Conservation (phyloP, 1,284 basidiomycete genomes). For the Coniophora puteana region DNA sequence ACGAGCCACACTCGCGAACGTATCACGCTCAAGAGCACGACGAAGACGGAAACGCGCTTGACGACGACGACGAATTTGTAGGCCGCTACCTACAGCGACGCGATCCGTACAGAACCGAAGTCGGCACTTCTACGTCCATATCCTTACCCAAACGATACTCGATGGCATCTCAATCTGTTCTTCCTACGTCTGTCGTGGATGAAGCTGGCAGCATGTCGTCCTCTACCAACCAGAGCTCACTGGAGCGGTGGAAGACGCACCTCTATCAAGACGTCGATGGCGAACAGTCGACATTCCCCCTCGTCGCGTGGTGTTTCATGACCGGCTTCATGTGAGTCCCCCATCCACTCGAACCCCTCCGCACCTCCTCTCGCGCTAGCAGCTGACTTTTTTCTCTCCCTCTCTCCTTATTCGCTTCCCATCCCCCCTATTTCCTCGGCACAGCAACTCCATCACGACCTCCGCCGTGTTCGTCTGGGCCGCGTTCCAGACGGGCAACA, state of each 20-base stretch:
- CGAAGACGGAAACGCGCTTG: too few relatives aligned
- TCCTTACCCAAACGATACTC: constrained; percentile 1
- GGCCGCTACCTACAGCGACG: background rate
- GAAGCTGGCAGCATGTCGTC: constrained; percentile 1
- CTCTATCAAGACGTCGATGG: constrained; percentile 55
- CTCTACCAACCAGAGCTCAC: background rate
- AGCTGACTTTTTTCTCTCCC: constrained; percentile 61
- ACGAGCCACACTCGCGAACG: background rate
- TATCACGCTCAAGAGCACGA: too few relatives aligned
- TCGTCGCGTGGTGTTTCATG: constrained; percentile 82
- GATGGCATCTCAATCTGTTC: too few relatives aligned
- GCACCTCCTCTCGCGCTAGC: too few relatives aligned
- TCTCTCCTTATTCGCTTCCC: constrained; percentile 58
- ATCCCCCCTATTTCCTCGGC: background rate
- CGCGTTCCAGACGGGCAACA: constrained; percentile 82
- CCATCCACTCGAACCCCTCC: too few relatives aligned
- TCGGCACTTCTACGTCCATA: constrained; percentile 2
- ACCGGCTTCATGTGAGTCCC: constrained; percentile 45
- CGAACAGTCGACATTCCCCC: constrained; percentile 48
- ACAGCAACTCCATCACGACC: constrained; percentile 71
- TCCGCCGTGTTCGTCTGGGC: constrained; percentile 84
- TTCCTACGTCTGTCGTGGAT: constrained; percentile 5
- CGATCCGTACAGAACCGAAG: background rate
- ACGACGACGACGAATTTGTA: constrained; percentile 1
- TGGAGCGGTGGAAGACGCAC: constrained; percentile 16